Base-by-base conservation (phyloP, 805 yeast species). In the Ogataea polymorpha region DNA sequence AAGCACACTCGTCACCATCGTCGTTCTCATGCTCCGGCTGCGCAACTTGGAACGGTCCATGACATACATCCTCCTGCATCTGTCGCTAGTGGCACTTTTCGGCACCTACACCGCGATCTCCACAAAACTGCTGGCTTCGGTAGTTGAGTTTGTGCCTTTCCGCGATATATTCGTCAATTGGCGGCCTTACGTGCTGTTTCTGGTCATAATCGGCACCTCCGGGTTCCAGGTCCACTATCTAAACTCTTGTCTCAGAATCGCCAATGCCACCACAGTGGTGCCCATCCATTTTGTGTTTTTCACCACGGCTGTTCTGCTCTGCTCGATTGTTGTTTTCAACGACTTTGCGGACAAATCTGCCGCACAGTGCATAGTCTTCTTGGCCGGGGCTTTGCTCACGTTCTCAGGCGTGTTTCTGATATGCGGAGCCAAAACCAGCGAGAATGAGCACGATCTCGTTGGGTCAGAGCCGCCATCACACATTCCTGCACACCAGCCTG, bases 221-320 rank as follows among this genome's bases (percentile, higher is more conserved):
- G 53, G 65, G 2, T 49, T 67, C 27, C 77, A 74, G 45, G 61
- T 72, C 23, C 53, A 59, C 24, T 60, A 63, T 23, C 53, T 74
- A 11, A 65, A 66, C 45, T 59, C 63, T 13, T 66, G 72, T 3
- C 54, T 74, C 28, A 59, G 59, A 27, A 50, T 56, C 11, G 72
- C 68, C 38, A 66, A 66, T 13, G 68, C 74, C 2, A 70, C 75
- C 27, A 63, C 67, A 6, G 77, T 74, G 3, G 69, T 74, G 7
- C 79, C 79, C 0, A 63, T 72, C 27, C 77, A 73, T 49, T 74
- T 72, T 56, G 72, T 66, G 5, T 63, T 70, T 24, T 74, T 74
- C 59, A 71, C 75, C 1, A 44, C 67, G 8, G 63, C 72, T 3
- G 74, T 71, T 3, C 58, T 68, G 20, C 25, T 64, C 6, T 74